Evolutionary conservation across 805 yeast species (phyloP), one percentile per base, ranked within the genome.

Genomic region (Cyberlindnera japonica): DNA sequence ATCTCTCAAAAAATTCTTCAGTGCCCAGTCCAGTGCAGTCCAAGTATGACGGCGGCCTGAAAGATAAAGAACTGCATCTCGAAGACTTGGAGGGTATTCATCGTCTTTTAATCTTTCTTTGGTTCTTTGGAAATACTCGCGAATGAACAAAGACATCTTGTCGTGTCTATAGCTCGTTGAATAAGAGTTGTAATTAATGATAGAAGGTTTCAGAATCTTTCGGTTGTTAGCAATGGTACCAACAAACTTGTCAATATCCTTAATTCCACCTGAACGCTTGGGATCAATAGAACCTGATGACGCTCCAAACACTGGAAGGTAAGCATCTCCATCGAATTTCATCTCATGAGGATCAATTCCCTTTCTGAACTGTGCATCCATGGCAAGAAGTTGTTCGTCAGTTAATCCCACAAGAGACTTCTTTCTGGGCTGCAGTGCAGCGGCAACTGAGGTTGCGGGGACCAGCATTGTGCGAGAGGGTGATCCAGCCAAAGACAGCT

Each of bases 341-440:
- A 54, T 25, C 4, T 45, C 22, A 13, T 47, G 47, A 4, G 54
- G 41, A 6, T 45, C 40, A 9, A 47, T 47, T 17, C 54, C 55
- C 13, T 45, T 38, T 23, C 55, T 43, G 31, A 19, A 56, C 33
- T 56, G 61, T 12, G 40, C 31, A 34, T 56, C 61, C 48, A 52
- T 42, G 1, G 58, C 58, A 12, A 51, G 18, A 6, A 56, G 33
- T 23, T 56, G 57, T 23, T 53, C 61, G 17, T 45, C 33, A 2
- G 57, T 47, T 55, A 56, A 45, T 11, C 49, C 57, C 5, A 54
- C 58, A n/a, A 55, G 27, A 0, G 59, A 55, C 35, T 50, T 55
- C 46, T 51, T 55, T 29, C 49, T 43, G 9, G 23, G 30, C 16
- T 21, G 23, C 19, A 23, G 19, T 11, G 30, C 17, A 10, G 33